Percentiles rank a stretch among this genome's conserved stretches.
These are phyloP conservation scores for Gonium pectorale DNA, from an alignment of 139 green algal genomes.

Conservation along the genomic window DNA sequence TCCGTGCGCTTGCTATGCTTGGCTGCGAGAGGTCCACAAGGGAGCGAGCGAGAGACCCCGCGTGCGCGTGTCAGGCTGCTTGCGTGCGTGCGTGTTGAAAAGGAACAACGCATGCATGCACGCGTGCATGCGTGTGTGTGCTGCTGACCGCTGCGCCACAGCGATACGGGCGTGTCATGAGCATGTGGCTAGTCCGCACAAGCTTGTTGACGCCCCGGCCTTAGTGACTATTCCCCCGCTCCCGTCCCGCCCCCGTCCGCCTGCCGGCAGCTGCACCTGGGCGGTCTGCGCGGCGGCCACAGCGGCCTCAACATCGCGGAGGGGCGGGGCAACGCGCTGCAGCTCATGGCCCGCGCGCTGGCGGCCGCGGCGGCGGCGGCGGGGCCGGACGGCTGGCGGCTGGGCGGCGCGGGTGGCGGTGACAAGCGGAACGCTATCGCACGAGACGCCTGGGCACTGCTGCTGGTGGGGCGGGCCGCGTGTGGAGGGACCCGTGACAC, in stretches of 20 bases:
- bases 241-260: not conserved
- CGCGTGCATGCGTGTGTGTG: too few species aligned
- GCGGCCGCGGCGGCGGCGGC: slow-evolving; percentile 12
- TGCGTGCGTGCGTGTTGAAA: too few species aligned
- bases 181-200: too few species aligned
- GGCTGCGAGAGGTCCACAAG: too few species aligned
- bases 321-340: slow-evolving; percentile 60
- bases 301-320: slow-evolving; percentile 63
- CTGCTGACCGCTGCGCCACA: too few species aligned
- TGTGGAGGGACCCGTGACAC: not conserved
- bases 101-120: too few species aligned
- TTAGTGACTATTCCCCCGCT: not conserved
- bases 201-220: too few species aligned
- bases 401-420: slow-evolving; percentile 62
- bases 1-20: too few species aligned
- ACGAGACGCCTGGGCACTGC: slow-evolving; percentile 56
- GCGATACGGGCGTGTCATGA: too few species aligned
- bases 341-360: slow-evolving; percentile 45
- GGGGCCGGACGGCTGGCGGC: slow-evolving; percentile 21
- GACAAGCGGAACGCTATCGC: slow-evolving; percentile 88
- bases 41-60: too few species aligned
- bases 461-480: slow-evolving; percentile 51
- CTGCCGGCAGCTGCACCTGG: slow-evolving; percentile 40
- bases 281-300: slow-evolving; percentile 61
- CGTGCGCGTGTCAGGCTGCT: too few species aligned